A percentile compares a stretch with the other conserved stretches of the same genome.
Conservation (phyloP, 2,329 filamentous ascomycete species). For the Aspergillus pseudoterreus region DNA sequence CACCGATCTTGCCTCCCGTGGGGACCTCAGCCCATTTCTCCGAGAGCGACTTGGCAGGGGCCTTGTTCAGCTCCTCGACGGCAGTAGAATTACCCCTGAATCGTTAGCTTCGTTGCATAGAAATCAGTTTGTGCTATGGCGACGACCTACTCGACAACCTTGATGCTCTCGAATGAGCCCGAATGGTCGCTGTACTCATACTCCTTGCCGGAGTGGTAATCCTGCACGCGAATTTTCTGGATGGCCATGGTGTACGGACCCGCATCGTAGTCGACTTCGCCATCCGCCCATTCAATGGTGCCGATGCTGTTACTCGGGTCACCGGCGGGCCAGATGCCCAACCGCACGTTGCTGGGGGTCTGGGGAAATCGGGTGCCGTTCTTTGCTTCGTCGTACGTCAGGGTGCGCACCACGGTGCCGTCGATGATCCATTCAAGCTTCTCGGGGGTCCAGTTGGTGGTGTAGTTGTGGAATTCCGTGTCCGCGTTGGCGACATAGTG, state of each 20-base stretch:
- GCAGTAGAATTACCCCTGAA: constrained; percentile 65
- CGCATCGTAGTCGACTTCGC: constrained; percentile 60
- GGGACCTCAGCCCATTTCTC: constrained; percentile 45
- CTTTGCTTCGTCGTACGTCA: constrained; percentile 56
- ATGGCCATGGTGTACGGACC: constrained; percentile 73
- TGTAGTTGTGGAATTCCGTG: constrained; percentile 46
- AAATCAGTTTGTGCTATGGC: not conserved
- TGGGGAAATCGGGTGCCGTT: constrained; percentile 62
- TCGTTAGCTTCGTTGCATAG: not conserved
- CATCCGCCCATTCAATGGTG: constrained; percentile 67
- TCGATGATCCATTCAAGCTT: constrained; percentile 66
- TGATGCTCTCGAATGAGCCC: constrained; percentile 64
- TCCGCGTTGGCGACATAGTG: constrained; percentile 62
- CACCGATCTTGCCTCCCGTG: constrained; percentile 46
- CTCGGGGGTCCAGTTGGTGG: constrained; percentile 64
- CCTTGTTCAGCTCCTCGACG: constrained; percentile 31
- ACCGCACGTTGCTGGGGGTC: constrained; percentile 68
- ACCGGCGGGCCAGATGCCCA: constrained; percentile 68
- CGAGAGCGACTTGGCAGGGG: constrained; percentile 29
- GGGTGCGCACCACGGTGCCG: constrained; percentile 56
- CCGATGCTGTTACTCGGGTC: constrained; percentile 30
- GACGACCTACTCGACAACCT: constrained; percentile 45
- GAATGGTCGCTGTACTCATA: constrained; percentile 63
- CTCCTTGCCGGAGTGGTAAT: constrained; percentile 60
- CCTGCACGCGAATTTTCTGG: constrained; percentile 55